phyloP scores from a whole-genome alignment of 352 stramenopile genomes.

The Pythium grandisporangium region DNA sequence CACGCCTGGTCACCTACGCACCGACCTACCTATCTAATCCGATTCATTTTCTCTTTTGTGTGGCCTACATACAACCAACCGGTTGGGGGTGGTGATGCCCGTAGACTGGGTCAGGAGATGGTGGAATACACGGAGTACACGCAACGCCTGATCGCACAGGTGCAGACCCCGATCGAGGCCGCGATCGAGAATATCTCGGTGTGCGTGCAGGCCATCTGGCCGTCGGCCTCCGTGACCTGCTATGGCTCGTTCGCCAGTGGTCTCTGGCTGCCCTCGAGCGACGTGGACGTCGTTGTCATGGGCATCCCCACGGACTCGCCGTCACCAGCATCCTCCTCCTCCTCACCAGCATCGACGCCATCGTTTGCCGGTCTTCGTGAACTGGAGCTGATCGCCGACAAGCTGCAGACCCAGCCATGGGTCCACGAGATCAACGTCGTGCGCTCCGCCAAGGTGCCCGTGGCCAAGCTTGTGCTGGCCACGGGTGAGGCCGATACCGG shows the following conservation, averaged over 20 bases:
- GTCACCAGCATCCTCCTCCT: slow-evolving; percentile 2
- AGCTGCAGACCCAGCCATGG: slow-evolving; percentile 52
- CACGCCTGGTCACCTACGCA: neutral
- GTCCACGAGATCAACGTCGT: slow-evolving; percentile 77
- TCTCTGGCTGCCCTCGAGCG: slow-evolving; percentile 82
- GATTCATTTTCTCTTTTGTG: too few relatives aligned
- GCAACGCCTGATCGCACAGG: slow-evolving; percentile 34
- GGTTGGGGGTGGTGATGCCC: too few relatives aligned
- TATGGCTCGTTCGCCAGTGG: slow-evolving; percentile 83
- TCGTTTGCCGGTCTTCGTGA: slow-evolving; percentile 42
- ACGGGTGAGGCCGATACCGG: too few relatives aligned
- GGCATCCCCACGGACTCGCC: slow-evolving; percentile 13
- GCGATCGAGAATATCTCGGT: slow-evolving; percentile 58
- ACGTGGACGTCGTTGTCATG: slow-evolving; percentile 86
- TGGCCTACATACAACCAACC: too few relatives aligned
- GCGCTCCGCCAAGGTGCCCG: slow-evolving; percentile 73
- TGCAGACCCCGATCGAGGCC: slow-evolving; percentile 54
- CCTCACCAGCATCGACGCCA: slow-evolving; percentile 25
- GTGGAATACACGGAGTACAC: slow-evolving; percentile 55
- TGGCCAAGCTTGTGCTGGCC: slow-evolving; percentile 72
- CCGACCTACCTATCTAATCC: neutral
- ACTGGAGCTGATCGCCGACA: slow-evolving; percentile 44
- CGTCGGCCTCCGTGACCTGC: slow-evolving; percentile 53
- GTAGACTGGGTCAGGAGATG: slow-evolving; percentile 56
- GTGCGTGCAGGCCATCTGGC: slow-evolving; percentile 64